Evolutionary conservation across 805 yeast species (phyloP), one percentile per base, ranked within the genome.

Genomic region (Limtongia smithiae): DNA sequence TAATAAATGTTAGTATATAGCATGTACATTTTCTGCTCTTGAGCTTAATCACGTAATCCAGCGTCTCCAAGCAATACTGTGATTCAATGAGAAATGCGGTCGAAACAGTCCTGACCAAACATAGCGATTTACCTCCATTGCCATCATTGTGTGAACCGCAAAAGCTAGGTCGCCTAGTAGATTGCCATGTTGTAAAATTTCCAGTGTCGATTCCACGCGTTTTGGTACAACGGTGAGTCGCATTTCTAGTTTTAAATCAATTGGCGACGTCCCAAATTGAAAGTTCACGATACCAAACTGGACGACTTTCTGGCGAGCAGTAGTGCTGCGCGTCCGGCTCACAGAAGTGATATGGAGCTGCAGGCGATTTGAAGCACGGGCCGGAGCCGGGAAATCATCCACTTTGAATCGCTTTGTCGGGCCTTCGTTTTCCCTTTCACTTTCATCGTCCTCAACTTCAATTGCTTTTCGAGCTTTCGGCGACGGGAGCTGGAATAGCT

Each of bases 11-110:
- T 1, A 18, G 9, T 11, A 31, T 4, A 2, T 11, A 20, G 14
- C 15, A 18, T 48, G 20, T 30, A 48, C 52, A 47, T 21, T 44
- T 40, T 11, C 57, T 47, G 12, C 46, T 42, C 11, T 44, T 44
- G 37, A 52, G 18, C 24, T 39, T 52, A 6, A 52, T 31, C 22
- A 38, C 40, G 33, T 49, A 24, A 14, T 45, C 45, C 12, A 22
- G 33, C 9, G 51, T 18, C 2, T 38, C 37, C 18, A 44, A 46
- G 27, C 51, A 52, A 25, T 51, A 51, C 48, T 51, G 22, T 9
- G n/a, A 25, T 9, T 15, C 37, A 3, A 30, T 33, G 8, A 24
- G 17, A 15, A 21, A 9, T n/a, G 12, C 12, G 31, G 11, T 12
- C 2, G 15, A 14, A 34, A 7, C n/a, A 8, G 4, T 5, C 18